These are phyloP conservation scores for Irpex rosettiformis DNA, from an alignment of 1,284 basidiomycete species.

Conservation along the genomic window DNA sequence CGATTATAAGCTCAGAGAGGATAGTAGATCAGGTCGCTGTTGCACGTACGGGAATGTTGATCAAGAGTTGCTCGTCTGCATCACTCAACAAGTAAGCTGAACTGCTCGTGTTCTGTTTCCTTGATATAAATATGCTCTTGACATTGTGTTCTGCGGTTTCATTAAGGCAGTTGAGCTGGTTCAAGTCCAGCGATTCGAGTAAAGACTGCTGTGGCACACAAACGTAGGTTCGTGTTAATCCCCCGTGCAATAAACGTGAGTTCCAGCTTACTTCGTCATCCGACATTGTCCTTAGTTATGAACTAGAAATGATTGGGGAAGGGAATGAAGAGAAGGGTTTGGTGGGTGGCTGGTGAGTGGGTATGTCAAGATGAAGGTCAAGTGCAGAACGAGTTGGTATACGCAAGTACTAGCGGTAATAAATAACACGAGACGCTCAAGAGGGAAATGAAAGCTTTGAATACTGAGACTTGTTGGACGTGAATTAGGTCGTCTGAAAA, in stretches of 20 bases:
- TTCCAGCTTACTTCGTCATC: neutral
- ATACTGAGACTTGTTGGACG: neutral
- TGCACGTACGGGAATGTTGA: constrained; percentile 61
- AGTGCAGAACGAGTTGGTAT: neutral
- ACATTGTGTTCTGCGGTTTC: constrained; percentile 61
- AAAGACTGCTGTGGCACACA: constrained; percentile 36
- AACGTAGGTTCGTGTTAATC: neutral
- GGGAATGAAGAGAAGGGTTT: neutral
- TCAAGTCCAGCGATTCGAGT: constrained; percentile 55
- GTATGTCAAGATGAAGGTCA: neutral
- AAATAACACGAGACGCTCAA: constrained; percentile 3
- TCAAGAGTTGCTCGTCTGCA: constrained; percentile 74
- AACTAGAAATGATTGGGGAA: neutral
- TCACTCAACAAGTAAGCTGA: constrained; percentile 68
- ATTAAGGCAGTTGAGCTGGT: constrained; percentile 75
- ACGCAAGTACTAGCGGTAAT: neutral
- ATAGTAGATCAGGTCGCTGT: neutral
- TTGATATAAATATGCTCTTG: constrained; percentile 52
- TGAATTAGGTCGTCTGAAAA: neutral
- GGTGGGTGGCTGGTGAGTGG: neutral
- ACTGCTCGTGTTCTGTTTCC: constrained; percentile 42
- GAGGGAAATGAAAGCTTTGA: neutral
- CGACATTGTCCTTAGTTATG: neutral
- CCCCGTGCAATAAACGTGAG: neutral
- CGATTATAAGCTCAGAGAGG: no score